These are phyloP conservation scores for Coniochaeta ligniaria DNA, from an alignment of 2,329 filamentous ascomycete species.

Conservation along the genomic window DNA sequence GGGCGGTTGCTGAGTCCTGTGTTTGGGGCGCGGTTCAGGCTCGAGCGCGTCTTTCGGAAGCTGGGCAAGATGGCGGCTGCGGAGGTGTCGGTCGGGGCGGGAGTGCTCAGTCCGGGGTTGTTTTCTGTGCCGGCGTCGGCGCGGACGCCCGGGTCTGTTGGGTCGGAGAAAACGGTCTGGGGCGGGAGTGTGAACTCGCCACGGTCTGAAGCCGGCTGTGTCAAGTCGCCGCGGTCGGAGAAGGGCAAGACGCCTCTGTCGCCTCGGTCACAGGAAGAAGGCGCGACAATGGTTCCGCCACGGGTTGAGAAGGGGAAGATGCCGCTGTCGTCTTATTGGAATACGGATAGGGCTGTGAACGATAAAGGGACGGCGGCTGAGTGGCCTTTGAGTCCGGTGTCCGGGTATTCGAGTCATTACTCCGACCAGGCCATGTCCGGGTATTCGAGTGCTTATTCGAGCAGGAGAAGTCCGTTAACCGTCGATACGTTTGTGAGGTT, in stretches of 20 bases:
- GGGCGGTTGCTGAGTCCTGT: conserved; percentile 18
- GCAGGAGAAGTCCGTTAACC: not conserved
- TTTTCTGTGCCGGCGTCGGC: not conserved
- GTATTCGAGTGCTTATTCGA: not conserved
- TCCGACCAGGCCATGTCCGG: not conserved
- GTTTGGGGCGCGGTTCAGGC: conserved; percentile 18
- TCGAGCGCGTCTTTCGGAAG: conserved; percentile 22
- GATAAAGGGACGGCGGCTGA: not conserved
- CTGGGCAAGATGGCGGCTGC: conserved; percentile 12
- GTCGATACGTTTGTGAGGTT: not conserved
- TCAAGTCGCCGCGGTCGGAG: not conserved
- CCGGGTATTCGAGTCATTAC: not conserved
- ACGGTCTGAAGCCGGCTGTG: not conserved
- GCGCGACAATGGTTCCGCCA: not conserved
- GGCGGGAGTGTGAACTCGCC: not conserved
- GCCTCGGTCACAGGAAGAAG: not conserved
- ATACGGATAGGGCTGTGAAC: not conserved
- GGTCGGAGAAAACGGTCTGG: not conserved
- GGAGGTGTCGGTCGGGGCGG: not conserved
- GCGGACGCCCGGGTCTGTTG: not conserved
- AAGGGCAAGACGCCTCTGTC: not conserved
- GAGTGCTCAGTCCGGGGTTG: not conserved
- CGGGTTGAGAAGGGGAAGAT: not conserved
- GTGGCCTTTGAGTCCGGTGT: not conserved
- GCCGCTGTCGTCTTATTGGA: not conserved